These are phyloP conservation scores for Aspergillus fischeri DNA, from an alignment of 2,329 filamentous ascomycete species.

Conservation along the genomic window DNA sequence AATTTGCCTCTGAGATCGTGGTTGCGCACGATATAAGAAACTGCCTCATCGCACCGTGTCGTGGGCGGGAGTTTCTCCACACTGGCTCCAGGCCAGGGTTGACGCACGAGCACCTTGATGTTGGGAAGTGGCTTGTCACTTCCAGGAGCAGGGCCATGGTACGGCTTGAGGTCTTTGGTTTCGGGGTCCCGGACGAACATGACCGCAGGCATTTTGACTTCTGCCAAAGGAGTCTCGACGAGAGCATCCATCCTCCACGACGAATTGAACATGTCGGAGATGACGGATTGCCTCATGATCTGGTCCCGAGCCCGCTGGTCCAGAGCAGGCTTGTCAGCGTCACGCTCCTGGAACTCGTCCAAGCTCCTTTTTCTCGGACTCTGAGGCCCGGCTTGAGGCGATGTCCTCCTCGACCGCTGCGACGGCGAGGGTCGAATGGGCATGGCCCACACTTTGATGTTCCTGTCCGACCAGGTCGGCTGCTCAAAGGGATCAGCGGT, in stretches of 20 bases:
- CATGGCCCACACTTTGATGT: slow-evolving; percentile 81
- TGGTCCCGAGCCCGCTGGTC: slow-evolving; percentile 39
- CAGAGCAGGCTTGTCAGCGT: slow-evolving; percentile 5
- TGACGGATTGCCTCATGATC: slow-evolving; percentile 56
- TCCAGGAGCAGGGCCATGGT: slow-evolving; percentile 64
- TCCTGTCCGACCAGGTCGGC: slow-evolving; percentile 71
- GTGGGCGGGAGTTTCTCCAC: slow-evolving; percentile 65
- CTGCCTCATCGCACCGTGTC: slow-evolving; percentile 59
- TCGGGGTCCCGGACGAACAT: slow-evolving; percentile 63
- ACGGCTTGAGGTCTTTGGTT: slow-evolving; percentile 63
- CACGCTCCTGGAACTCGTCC: slow-evolving; percentile 44
- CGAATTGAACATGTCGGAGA: slow-evolving; percentile 76
- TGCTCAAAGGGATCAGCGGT: slow-evolving; percentile 28
- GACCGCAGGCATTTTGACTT: slow-evolving; percentile 64
- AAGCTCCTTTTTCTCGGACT: slow-evolving; percentile 46
- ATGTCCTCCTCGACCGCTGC: slow-evolving; percentile 16
- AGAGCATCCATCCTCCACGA: slow-evolving; percentile 70
- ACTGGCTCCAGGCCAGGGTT: slow-evolving; percentile 72
- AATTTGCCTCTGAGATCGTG: slow-evolving; percentile 79
- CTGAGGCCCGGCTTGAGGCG: slow-evolving; percentile 21
- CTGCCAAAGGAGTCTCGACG: slow-evolving; percentile 59
- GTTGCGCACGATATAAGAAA: slow-evolving; percentile 83
- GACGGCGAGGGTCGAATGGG: slow-evolving; percentile 43
- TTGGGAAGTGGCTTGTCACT: slow-evolving; percentile 51
- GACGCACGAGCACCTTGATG: slow-evolving; percentile 67